These are phyloP conservation scores for Rhododendron kiyosumense DNA, from an alignment of 148 eudicot species.

Conservation along the genomic window DNA sequence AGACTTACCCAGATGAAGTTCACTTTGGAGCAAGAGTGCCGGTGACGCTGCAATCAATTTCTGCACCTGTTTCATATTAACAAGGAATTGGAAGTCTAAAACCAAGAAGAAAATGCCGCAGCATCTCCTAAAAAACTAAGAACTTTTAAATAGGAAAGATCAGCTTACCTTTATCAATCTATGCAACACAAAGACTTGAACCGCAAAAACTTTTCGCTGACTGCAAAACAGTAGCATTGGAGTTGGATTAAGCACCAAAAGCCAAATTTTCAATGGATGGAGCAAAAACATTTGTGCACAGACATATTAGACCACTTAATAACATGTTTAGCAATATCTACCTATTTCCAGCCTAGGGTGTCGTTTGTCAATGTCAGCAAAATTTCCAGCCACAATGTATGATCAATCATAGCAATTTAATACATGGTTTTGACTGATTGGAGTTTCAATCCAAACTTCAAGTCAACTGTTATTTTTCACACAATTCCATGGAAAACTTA, in stretches of 20 bases:
- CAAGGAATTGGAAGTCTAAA: neutral
- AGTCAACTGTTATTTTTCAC: no score
- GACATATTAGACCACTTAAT: conserved; percentile 2
- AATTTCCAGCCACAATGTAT: neutral
- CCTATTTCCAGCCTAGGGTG: neutral
- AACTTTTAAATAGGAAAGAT: neutral
- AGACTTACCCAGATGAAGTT: conserved; percentile 14
- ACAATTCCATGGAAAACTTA: neutral
- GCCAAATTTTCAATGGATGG: neutral
- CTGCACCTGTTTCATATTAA: conserved; percentile 33
- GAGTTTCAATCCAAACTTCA: neutral
- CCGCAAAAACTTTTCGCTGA: conserved; percentile 35
- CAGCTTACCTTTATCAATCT: conserved; percentile 34
- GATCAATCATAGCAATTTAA: neutral
- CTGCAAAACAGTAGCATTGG: conserved; percentile 26
- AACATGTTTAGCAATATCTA: neutral
- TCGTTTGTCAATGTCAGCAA: neutral
- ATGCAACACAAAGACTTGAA: conserved; percentile 42
- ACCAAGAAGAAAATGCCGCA: neutral
- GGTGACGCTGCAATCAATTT: conserved; percentile 28
- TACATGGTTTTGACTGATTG: neutral
- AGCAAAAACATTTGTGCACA: neutral
- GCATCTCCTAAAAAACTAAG: neutral
- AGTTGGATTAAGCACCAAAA: conserved; percentile 12
- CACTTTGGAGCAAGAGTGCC: conserved; percentile 18